Conservation (phyloP, 768 basidiomycete species). For the Cystofilobasidium macerans region DNA sequence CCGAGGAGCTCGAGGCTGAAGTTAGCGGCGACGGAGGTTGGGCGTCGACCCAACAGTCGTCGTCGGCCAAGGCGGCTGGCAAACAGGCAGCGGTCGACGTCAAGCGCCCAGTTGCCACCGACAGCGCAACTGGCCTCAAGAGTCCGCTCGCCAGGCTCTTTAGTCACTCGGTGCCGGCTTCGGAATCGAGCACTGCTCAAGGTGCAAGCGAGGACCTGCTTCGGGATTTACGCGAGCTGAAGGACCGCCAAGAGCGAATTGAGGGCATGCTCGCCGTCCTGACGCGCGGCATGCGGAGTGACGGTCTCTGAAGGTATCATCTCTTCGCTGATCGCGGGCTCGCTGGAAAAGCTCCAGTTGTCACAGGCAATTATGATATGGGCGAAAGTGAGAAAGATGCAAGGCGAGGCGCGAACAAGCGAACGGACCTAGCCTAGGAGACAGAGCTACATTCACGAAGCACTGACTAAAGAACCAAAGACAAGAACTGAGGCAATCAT, state of each 20-base stretch:
- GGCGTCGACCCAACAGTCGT: not conserved
- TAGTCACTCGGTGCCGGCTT: not conserved
- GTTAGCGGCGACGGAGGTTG: not conserved
- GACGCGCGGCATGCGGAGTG: slow-evolving; percentile 11
- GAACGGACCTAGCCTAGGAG: no score
- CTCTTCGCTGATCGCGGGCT: no score
- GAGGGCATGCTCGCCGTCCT: slow-evolving; percentile 11
- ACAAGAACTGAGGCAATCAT: no score
- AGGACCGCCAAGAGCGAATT: slow-evolving; percentile 1
- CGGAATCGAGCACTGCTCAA: not conserved
- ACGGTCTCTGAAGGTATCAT: not conserved
- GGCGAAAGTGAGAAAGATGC: no score
- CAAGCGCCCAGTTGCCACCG: not conserved
- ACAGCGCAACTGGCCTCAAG: not conserved
- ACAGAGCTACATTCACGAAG: no score
- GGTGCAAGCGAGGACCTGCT: not conserved
- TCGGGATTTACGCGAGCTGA: slow-evolving; percentile 6
- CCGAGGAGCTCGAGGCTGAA: not conserved
- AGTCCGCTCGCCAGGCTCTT: slow-evolving; percentile 17
- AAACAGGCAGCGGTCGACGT: not conserved
- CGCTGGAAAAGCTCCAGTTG: no score
- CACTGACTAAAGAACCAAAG: no score
- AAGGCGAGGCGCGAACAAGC: no score
- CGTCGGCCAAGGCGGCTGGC: not conserved
- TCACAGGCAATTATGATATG: no score